These are phyloP conservation scores for Tricholoma matsutake DNA, from an alignment of 768 basidiomycete species.

Conservation along the genomic window DNA sequence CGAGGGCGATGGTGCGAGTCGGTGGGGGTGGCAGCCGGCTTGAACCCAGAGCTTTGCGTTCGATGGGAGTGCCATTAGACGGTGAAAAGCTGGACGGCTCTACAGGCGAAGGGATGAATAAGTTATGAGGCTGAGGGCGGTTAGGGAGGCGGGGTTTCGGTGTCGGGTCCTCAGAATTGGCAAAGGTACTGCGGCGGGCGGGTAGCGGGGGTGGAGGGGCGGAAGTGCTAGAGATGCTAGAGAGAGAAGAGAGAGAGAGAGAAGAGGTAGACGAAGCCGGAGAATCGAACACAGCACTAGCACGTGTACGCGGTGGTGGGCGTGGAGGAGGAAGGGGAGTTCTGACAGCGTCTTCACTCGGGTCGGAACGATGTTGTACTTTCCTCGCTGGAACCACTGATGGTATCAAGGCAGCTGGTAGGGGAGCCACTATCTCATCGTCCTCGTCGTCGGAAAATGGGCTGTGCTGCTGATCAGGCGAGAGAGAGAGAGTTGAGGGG, in stretches of 20 bases:
- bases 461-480: conserved; percentile 17
- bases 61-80: conserved; percentile 20
- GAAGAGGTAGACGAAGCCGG: conserved; percentile 17
- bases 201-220: conserved; percentile 39
- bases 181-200: conserved; percentile 33
- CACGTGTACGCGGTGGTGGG: conserved; percentile 36
- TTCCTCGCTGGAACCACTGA: conserved; percentile 17
- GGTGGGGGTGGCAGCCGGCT: conserved; percentile 67
- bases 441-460: conserved; percentile 22
- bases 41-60: conserved; percentile 38
- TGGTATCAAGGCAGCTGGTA: conserved; percentile 11
- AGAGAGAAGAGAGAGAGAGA: conserved; percentile 14
- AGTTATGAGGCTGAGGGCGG: conserved; percentile 15
- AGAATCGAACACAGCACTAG: conserved; percentile 8
- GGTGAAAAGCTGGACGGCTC: conserved; percentile 13
- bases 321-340: conserved; percentile 21
- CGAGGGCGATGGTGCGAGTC: conserved; percentile 64
- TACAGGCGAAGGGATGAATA: conserved; percentile 13
- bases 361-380: not conserved
- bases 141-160: conserved; percentile 27
- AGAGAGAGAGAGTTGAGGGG: conserved; percentile 4
- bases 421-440: not conserved
- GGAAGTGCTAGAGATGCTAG: conserved; percentile 11
- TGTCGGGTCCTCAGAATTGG: conserved; percentile 16
- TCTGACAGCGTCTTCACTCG: not conserved